Conservation (phyloP, 1,284 basidiomycete genomes). For the Boletellus dicymbophilus region DNA sequence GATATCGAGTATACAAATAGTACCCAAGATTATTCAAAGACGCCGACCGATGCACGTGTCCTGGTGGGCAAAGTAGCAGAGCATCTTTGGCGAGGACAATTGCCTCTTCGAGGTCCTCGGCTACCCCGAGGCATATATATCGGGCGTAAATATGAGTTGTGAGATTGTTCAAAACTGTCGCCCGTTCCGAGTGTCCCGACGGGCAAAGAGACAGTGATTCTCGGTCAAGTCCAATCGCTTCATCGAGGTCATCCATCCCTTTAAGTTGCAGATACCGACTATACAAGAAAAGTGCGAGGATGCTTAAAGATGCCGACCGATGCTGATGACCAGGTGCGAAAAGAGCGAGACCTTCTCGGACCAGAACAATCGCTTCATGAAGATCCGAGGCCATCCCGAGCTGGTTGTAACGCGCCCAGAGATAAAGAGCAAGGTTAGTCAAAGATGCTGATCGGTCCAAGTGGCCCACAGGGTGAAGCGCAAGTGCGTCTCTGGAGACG, state of each 20-base stretch:
- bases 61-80: neutral
- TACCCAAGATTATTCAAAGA: neutral
- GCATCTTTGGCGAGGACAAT: neutral
- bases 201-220: neutral
- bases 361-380: neutral
- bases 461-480: neutral
- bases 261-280: neutral
- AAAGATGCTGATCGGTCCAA: neutral
- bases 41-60: neutral
- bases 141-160: neutral
- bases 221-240: neutral
- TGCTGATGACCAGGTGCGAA: neutral
- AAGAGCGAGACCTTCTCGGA: neutral
- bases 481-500: neutral
- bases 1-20: neutral
- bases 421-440: neutral
- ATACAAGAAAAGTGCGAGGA: neutral
- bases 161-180: neutral
- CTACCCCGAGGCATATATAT: neutral
- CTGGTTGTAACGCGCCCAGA: neutral
- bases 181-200: neutral
- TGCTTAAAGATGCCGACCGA: neutral
- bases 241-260: neutral
- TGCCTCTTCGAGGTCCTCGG: constrained; percentile 4
- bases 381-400: neutral